Evolutionary conservation across 2,329 filamentous ascomycete genomes (phyloP), one percentile per base, ranked within the genome.

Genomic region (Colletotrichum agaves): DNA sequence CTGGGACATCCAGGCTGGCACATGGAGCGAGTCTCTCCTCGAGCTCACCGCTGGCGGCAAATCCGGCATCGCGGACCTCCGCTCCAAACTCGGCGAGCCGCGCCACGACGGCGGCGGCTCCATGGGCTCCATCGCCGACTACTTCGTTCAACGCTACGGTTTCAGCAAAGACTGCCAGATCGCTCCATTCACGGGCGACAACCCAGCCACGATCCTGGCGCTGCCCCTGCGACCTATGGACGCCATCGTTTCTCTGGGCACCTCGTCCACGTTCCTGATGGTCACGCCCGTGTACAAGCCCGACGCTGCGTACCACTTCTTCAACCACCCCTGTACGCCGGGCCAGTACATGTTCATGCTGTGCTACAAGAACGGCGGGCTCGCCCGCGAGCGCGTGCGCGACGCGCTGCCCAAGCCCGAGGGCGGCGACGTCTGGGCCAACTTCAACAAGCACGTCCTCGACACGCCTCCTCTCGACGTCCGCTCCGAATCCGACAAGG

Each of bases 261-360:
- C 96, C 1, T 97, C 93, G 33, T 98, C 95, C 1, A 99, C 96
- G 3, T 98, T 98, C 84, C 88, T 99, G 69, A 98, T 98, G 95
- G 94, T 92, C 75, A 98, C 96, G 4, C 90, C 93, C n/a, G 86
- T 88, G 74, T 98, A 97, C 85, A 91, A 91, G 77, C 93, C 96
- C 2, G 91, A 98, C 75, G 92, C 93, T 3, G 88, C 92, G 6
- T 97, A 97, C 76, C 96, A 99, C 83, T 97, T 98, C 85, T 97
- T 98, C 88, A 97, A 98, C 83, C 94, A 98, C 79, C 96, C 96
- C 1, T 96, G 94, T 49, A 97, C 93, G 1, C 83, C 90, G 0
- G 93, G 92, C 1, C 87, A 98, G 68, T 98, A 97, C 86, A 98
- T 99, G 96, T 98, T 99, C 81, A 99, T 99, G 96, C 89, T 99